Conservation (phyloP, 2,329 filamentous ascomycete genomes). For the Cercospora citrullina region DNA sequence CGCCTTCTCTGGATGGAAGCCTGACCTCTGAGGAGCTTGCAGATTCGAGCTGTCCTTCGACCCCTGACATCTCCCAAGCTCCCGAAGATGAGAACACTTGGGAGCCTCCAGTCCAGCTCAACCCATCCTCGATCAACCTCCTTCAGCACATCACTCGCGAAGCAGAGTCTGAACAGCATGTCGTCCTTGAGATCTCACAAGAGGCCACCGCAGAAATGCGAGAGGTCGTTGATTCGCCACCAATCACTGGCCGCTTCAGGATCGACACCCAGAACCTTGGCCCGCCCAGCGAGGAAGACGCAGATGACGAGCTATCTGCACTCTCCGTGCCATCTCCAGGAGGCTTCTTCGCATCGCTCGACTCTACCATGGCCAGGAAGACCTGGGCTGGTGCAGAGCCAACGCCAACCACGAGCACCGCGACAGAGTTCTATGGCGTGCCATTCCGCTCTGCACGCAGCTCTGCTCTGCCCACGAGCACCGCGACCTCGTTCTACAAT, state of each 20-base stretch:
- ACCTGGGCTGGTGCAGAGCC: conserved; percentile 70
- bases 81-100: conserved; percentile 62
- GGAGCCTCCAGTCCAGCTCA: conserved; percentile 61
- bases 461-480: conserved; percentile 72
- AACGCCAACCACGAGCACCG: conserved; percentile 82
- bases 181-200: conserved; percentile 48
- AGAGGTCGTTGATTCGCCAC: conserved; percentile 54
- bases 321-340: conserved; percentile 89
- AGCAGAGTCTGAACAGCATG: conserved; percentile 35
- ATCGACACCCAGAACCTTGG: conserved; percentile 35
- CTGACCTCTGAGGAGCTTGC: conserved; percentile 85
- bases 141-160: conserved; percentile 70
- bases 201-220: conserved; percentile 58
- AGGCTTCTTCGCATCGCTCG: conserved; percentile 86
- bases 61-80: conserved; percentile 65
- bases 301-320: conserved; percentile 61
- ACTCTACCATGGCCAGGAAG: conserved; percentile 65
- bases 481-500: conserved; percentile 86
- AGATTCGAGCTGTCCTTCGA: conserved; percentile 77
- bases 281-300: conserved; percentile 53
- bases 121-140: conserved; percentile 77
- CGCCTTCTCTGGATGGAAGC: conserved; percentile 88
- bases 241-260: conserved; percentile 47
- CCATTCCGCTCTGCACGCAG: conserved; percentile 62
- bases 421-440: conserved; percentile 84